Evolutionary conservation across 805 yeast genomes (phyloP).

Genomic region (Sugiyamaella americana): DNA sequence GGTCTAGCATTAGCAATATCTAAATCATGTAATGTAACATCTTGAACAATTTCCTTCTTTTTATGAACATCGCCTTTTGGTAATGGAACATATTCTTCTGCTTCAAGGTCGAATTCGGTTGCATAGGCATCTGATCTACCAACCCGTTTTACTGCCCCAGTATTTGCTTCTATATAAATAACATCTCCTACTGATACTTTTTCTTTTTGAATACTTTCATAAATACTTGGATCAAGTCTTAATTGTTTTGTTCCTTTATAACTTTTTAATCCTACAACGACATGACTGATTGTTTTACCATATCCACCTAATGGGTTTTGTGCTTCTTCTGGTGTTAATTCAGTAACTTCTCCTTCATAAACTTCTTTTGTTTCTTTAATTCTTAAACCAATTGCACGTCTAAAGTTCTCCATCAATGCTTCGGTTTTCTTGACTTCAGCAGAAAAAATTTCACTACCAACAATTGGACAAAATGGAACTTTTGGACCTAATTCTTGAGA

Average conservation of each 20-base stretch:
- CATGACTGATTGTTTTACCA: conserved; percentile 94
- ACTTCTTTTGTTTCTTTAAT: conserved; percentile 97
- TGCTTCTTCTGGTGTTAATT: conserved; percentile 89
- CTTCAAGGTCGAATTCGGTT: conserved; percentile 96
- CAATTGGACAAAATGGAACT: conserved; percentile 96
- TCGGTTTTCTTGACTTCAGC: conserved; percentile 98
- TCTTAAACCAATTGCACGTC: conserved; percentile 93
- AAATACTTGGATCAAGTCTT: conserved; percentile 86
- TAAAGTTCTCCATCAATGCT: conserved; percentile 90
- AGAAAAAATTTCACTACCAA: conserved; percentile 87
- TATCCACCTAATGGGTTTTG: conserved; percentile 97
- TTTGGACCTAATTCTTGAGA: conserved; percentile 95
- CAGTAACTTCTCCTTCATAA: conserved; percentile 97
- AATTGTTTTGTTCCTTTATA: conserved; percentile 86
- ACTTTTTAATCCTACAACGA: conserved; percentile 85
- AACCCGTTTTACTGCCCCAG: conserved; percentile 94
- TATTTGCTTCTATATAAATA: conserved; percentile 92
- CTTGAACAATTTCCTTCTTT: conserved; percentile 96
- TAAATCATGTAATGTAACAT: conserved; percentile 91
- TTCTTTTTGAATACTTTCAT: conserved; percentile 92
- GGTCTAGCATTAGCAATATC: conserved; percentile 97
- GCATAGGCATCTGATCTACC: conserved; percentile 99
- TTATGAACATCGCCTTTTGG: conserved; percentile 99
- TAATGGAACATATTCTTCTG: conserved; percentile 96
- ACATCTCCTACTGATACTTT: conserved; percentile 94